Evolutionary conservation across 2,329 filamentous ascomycete genomes (phyloP), one percentile per base, ranked within the genome.

Genomic region (Dryadomyces quercivorus): DNA sequence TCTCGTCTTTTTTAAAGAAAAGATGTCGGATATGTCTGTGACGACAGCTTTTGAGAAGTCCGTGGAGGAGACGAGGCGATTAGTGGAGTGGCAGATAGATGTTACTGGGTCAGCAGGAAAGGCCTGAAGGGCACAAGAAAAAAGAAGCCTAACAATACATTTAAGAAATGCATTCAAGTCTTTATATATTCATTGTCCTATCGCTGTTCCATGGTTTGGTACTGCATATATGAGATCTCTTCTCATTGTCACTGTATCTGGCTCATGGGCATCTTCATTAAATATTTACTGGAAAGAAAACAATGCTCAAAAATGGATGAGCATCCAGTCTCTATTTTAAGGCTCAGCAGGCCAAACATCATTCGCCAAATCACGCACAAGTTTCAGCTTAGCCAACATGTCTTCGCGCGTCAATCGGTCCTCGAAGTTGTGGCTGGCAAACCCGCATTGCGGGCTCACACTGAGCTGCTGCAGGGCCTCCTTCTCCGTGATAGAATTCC

Each of bases 381-480:
- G 70, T 69, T 80, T 75, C 62, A 88, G 67, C 72, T 88, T 88
- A 62, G 75, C 78, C 67, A 81, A 75, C 84, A 88, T 88, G 61
- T 82, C 84, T 40, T 84, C 76, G 62, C 77, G 76, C 1, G 77
- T 79, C 61, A 88, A 75, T 42, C 77, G 74, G 63, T 88, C 86
- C 1, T 83, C 85, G 59, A 83, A 74, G 16, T 80, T 76, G 61
- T 87, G 83, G 61, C 81, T 86, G 3, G 85, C 85, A 65, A 85
- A 85, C 0, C 82, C 82, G 63, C 82, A 85, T 70, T 87, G 83
- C 3, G 84, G 83, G 63, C 80, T 85, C 31, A 86, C 79, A 47
- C 82, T 81, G 26, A 88, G 71, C 59, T 80, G 76, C 63, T 80
- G 71, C 53, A 88, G 69, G 1, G 81, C 83, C 63, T 86, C 75